Percentiles rank a stretch among this genome's conserved stretches.
phyloP scores from a whole-genome alignment of 1,139 yeast genomes.

The Nakaseomyces bracarensis region DNA sequence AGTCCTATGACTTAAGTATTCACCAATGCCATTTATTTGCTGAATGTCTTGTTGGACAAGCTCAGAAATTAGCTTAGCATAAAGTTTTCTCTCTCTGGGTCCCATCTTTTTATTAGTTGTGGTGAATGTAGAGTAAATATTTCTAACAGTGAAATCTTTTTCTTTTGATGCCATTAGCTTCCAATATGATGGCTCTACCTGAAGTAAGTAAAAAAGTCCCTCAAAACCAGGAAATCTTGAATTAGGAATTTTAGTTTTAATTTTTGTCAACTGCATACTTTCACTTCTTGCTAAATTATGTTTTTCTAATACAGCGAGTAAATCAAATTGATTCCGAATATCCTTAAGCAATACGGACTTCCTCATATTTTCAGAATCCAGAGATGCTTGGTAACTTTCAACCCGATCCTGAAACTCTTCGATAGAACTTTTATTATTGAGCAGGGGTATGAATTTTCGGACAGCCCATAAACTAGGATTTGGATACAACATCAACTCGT shows the following conservation, averaged over 20 bases:
- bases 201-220: slow-evolving; percentile 70
- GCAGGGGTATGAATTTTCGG: slow-evolving; percentile 63
- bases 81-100: slow-evolving; percentile 65
- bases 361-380: slow-evolving; percentile 75
- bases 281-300: slow-evolving; percentile 14
- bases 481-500: slow-evolving; percentile 54
- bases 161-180: slow-evolving; percentile 41
- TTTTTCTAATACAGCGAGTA: slow-evolving; percentile 17
- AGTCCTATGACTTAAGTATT: slow-evolving; percentile 17
- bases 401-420: slow-evolving; percentile 69
- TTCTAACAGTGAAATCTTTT: slow-evolving; percentile 23
- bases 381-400: slow-evolving; percentile 58
- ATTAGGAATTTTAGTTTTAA: slow-evolving; percentile 14
- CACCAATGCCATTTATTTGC: slow-evolving; percentile 16
- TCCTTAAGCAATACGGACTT: slow-evolving; percentile 36
- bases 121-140: slow-evolving; percentile 25
- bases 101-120: slow-evolving; percentile 28
- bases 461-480: slow-evolving; percentile 77
- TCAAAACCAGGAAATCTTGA: slow-evolving; percentile 44
- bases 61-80: slow-evolving; percentile 50
- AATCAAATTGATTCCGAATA: slow-evolving; percentile 22
- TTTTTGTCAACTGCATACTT: slow-evolving; percentile 7
- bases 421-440: slow-evolving; percentile 69
- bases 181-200: slow-evolving; percentile 75
- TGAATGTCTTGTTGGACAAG: slow-evolving; percentile 38